phyloP scores from a whole-genome alignment of 805 yeast species.

The Candida hungchunana region DNA sequence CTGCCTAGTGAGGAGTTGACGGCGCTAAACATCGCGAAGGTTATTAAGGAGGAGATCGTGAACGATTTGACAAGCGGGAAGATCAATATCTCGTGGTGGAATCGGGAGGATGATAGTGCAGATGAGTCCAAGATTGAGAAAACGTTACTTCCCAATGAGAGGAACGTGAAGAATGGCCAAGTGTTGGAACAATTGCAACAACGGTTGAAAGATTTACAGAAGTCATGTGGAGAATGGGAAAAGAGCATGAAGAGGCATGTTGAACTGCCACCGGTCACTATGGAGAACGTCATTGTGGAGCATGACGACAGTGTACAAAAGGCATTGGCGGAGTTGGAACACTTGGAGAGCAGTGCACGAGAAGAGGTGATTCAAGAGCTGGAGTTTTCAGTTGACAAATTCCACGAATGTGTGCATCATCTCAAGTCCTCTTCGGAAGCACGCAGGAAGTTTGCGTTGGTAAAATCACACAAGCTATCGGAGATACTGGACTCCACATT shows the following conservation, averaged over 20 bases:
- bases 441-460: constrained; percentile 26
- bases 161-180: constrained; percentile 47
- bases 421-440: constrained; percentile 20
- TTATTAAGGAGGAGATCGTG: constrained; percentile 59
- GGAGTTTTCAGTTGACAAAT: constrained; percentile 21
- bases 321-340: constrained; percentile 18
- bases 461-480: constrained; percentile 40
- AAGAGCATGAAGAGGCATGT: constrained; percentile 12
- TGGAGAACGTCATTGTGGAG: constrained; percentile 11
- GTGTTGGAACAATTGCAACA: constrained; percentile 43
- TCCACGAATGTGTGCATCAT: constrained; percentile 20
- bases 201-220: constrained; percentile 39
- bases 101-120: constrained; percentile 28
- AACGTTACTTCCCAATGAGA: constrained; percentile 51
- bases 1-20: constrained; percentile 36
- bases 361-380: constrained; percentile 14
- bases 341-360: constrained; percentile 12
- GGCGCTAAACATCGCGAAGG: constrained; percentile 50
- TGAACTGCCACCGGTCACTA: constrained; percentile 13
- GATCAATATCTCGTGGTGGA: constrained; percentile 69
- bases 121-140: constrained; percentile 26
- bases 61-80: constrained; percentile 55
- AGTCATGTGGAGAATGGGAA: constrained; percentile 48
- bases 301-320: constrained; percentile 22
- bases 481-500: constrained; percentile 41